Evolutionary conservation across 768 basidiomycete species (phyloP).

Genomic region (Boletus rubescentipes): DNA sequence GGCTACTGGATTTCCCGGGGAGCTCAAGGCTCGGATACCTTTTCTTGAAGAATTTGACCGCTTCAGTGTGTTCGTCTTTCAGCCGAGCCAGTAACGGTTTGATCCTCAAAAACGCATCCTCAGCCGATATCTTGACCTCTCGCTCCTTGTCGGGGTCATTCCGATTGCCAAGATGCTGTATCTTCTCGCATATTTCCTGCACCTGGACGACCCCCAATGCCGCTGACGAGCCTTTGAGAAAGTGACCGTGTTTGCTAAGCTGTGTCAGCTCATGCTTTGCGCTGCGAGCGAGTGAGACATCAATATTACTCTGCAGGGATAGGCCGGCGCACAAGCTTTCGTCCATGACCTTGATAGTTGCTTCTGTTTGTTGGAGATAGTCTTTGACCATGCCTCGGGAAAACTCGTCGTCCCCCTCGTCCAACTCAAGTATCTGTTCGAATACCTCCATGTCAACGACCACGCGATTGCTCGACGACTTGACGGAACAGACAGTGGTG

Average conservation of each 20-base stretch:
- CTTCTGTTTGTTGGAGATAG: conserved; percentile 77
- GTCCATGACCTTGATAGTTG: conserved; percentile 80
- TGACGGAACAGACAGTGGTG: not conserved
- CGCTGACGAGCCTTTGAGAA: conserved; percentile 96
- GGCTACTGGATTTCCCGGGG: not conserved
- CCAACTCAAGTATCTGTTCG: conserved; percentile 86
- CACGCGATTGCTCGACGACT: conserved; percentile 20
- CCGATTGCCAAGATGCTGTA: conserved; percentile 80
- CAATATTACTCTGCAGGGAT: conserved; percentile 9
- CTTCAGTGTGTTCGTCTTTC: conserved; percentile 65
- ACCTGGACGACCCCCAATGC: conserved; percentile 85
- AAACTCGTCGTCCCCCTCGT: conserved; percentile 83
- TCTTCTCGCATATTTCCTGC: conserved; percentile 82
- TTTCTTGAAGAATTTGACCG: conserved; percentile 65
- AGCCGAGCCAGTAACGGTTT: conserved; percentile 53
- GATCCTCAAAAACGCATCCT: conserved; percentile 61
- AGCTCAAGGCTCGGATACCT: conserved; percentile 1
- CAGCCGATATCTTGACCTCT: conserved; percentile 40
- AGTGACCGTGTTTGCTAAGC: conserved; percentile 84
- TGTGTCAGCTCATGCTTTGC: conserved; percentile 54
- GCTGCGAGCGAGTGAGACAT: conserved; percentile 38
- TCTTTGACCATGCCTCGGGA: conserved; percentile 73
- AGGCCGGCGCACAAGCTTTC: conserved; percentile 63
- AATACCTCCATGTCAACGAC: conserved; percentile 82
- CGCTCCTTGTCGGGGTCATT: conserved; percentile 53